Evolutionary conservation across 176 grass and related monocot genomes (phyloP), one percentile per base, ranked within the genome.

Genomic region (Eleusine indica): DNA sequence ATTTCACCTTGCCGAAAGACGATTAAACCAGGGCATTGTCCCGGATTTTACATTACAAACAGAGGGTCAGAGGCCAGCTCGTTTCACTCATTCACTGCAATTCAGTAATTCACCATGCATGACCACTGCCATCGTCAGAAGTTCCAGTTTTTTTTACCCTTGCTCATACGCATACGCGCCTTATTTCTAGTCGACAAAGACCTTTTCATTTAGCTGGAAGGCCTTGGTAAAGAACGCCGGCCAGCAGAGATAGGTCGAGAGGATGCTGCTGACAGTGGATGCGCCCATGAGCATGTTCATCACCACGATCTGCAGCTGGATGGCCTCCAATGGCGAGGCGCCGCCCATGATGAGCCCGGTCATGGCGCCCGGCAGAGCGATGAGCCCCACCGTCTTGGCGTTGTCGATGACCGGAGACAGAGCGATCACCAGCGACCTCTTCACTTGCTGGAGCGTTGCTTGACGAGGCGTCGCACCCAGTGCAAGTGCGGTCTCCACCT

Each of bases 401-500:
- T 65, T 90, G 94, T 94, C 91, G 80, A 94, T 83, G 17, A 91
- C 91, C 2, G 89, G 85, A 1, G 89, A 92, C 71, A 94, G 57
- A 19, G 89, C 89, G 54, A 94, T 88, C 54, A 86, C 84, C 39
- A 92, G 77, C 40, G 91, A 87, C 72, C 91, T 56, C 62, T 85
- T 84, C 28, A 94, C 87, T 65, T 98, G 96, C 88, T 88, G 87
- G 32, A 83, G 73, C 18, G 93, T 95, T 10, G 96, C 96, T 88
- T 95, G 93, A 10, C 93, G 68, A 2, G 96, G 96, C 42, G 96
- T 98, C 17, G 93, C 96, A 0, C 96, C 93, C 35, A 95, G 93
- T 9, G 93, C 93, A 3, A 98, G 66, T 35, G 96, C 96, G 0
- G 96, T 98, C 79, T 98, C 96, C 42, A 98, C 92, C 94, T 94